Evolutionary conservation across 2,329 filamentous ascomycete genomes (phyloP).

Genomic region (Akanthomyces lecanii): DNA sequence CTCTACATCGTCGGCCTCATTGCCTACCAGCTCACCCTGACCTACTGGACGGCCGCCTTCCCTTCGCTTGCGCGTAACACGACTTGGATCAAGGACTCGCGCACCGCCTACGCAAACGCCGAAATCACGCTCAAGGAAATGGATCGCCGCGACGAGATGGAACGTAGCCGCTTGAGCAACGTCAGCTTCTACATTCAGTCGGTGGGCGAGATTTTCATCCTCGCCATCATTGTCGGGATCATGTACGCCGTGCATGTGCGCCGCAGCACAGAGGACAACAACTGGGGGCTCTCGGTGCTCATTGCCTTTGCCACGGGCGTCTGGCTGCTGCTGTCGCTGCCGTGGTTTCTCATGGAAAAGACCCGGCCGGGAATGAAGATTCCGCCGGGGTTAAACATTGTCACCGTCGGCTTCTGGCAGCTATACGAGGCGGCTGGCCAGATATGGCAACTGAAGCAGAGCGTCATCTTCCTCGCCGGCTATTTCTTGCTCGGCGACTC

Average conservation of each 20-base stretch:
- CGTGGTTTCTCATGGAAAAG: conserved; percentile 66
- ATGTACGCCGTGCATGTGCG: conserved; percentile 59
- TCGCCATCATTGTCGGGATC: conserved; percentile 62
- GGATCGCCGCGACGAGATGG: conserved; percentile 56
- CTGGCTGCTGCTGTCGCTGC: conserved; percentile 60
- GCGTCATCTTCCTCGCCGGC: conserved; percentile 59
- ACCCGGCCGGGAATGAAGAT: conserved; percentile 51
- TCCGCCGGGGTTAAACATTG: conserved; percentile 38
- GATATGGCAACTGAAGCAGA: conserved; percentile 63
- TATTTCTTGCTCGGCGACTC: conserved; percentile 69
- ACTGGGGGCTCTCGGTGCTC: conserved; percentile 61
- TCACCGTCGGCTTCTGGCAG: conserved; percentile 60
- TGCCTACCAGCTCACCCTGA: conserved; percentile 62
- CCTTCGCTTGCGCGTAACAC: conserved; percentile 37
- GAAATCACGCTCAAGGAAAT: conserved; percentile 56
- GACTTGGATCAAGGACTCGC: conserved; percentile 30
- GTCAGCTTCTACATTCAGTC: conserved; percentile 61
- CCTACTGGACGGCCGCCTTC: conserved; percentile 63
- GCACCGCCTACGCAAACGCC: conserved; percentile 32
- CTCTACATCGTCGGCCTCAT: conserved; percentile 65
- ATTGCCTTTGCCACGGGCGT: conserved; percentile 62
- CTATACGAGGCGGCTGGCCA: conserved; percentile 53
- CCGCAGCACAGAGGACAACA: conserved; percentile 56
- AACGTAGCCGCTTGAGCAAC: conserved; percentile 60
- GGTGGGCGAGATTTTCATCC: conserved; percentile 56